Percentiles rank a stretch among this genome's conserved stretches.
These are phyloP conservation scores for Debaryomyces singareniensis DNA, from an alignment of 1,139 yeast species.

Conservation along the genomic window DNA sequence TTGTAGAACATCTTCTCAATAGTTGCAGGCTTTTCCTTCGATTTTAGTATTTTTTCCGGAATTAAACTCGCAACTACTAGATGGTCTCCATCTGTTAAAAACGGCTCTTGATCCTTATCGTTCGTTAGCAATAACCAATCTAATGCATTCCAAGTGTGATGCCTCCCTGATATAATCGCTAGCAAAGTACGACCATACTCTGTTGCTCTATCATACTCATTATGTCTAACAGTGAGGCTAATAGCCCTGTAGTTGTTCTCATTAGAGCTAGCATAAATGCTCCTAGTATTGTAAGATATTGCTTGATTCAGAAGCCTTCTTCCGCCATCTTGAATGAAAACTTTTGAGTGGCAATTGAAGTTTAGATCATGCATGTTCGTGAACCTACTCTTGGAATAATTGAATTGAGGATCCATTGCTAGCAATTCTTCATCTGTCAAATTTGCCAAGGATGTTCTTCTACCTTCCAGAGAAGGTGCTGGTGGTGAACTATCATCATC, in stretches of 20 bases:
- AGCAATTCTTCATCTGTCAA: slow-evolving; percentile 62
- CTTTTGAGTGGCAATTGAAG: slow-evolving; percentile 35
- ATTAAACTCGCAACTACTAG: slow-evolving; percentile 36
- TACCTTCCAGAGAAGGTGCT: slow-evolving; percentile 6
- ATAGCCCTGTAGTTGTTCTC: slow-evolving; percentile 38
- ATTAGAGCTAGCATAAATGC: slow-evolving; percentile 26
- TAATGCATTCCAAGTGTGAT: slow-evolving; percentile 40
- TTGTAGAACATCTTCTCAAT: slow-evolving; percentile 26
- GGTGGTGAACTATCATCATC: slow-evolving; percentile 1
- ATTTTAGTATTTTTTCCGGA: slow-evolving; percentile 19
- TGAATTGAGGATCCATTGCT: slow-evolving; percentile 53
- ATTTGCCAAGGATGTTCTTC: slow-evolving; percentile 50
- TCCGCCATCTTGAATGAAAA: not conserved
- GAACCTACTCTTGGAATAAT: slow-evolving; percentile 24
- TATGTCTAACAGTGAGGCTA: slow-evolving; percentile 32
- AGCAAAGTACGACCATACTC: slow-evolving; percentile 25
- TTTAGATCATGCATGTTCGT: slow-evolving; percentile 32
- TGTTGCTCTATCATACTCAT: slow-evolving; percentile 19
- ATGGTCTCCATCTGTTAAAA: slow-evolving; percentile 35
- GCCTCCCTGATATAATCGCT: slow-evolving; percentile 33
- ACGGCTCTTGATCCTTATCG: slow-evolving; percentile 9
- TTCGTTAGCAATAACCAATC: slow-evolving; percentile 29
- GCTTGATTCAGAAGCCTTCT: slow-evolving; percentile 5
- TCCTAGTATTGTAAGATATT: slow-evolving; percentile 1
- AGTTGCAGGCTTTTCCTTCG: slow-evolving; percentile 10